Percentiles rank a stretch among this genome's conserved stretches.
These are phyloP conservation scores for Leishmania tropica DNA, from an alignment of 208 protist genomes.

Conservation along the genomic window DNA sequence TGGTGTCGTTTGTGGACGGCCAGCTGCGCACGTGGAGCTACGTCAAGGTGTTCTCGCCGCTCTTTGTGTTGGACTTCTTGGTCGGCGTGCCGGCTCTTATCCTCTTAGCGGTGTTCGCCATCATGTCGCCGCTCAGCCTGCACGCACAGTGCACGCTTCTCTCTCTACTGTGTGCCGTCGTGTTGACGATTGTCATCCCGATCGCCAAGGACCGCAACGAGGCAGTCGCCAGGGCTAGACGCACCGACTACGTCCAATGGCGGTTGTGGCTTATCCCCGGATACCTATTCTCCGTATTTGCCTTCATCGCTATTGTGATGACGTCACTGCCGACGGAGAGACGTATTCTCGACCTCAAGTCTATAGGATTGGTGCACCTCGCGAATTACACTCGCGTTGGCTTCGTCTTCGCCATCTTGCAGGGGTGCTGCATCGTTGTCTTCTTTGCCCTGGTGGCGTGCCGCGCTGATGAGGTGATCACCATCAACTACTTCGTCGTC, in stretches of 20 bases:
- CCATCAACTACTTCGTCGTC: slow-evolving; percentile 70
- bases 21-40: slow-evolving; percentile 60
- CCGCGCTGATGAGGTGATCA: slow-evolving; percentile 69
- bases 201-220: slow-evolving; percentile 74
- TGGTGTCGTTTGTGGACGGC: slow-evolving; percentile 53
- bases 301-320: slow-evolving; percentile 26
- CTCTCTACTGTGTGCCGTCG: slow-evolving; percentile 37
- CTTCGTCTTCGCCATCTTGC: slow-evolving; percentile 43
- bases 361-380: slow-evolving; percentile 28
- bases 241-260: slow-evolving; percentile 56
- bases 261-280: slow-evolving; percentile 65
- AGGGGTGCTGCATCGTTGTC: slow-evolving; percentile 29
- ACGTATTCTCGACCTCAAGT: slow-evolving; percentile 16
- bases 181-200: slow-evolving; percentile 64
- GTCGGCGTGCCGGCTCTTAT: slow-evolving; percentile 33
- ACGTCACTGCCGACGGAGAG: slow-evolving; percentile 22
- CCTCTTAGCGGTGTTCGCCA: slow-evolving; percentile 24
- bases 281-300: slow-evolving; percentile 55
- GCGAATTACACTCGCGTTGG: slow-evolving; percentile 35
- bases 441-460: slow-evolving; percentile 70
- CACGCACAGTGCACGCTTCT: slow-evolving; percentile 22
- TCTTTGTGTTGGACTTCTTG: slow-evolving; percentile 62
- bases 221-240: slow-evolving; percentile 13
- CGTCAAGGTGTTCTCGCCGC: slow-evolving; percentile 69
- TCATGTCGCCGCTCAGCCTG: slow-evolving; percentile 21